Base-by-base conservation (phyloP, 2,329 filamentous ascomycete genomes). In the Dactylellina haptotyla region DNA sequence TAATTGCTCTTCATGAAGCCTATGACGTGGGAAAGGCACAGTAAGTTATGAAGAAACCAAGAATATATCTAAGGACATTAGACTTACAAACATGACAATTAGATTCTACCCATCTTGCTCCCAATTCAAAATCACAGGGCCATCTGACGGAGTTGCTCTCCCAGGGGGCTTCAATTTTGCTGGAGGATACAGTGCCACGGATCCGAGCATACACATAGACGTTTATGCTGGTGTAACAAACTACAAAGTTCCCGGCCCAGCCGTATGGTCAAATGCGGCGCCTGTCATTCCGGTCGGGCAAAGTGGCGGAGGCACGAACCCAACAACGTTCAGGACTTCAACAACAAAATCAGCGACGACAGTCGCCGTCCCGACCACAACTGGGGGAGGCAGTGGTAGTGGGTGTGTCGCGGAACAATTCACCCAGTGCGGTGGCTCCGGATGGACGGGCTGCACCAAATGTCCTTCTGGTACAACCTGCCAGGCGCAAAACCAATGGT, bases 161-260 rank as follows among this genome's bases (percentile, higher is more conserved):
- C 80, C 80, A 12, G 79, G 79, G 18, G 80, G 80, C 77, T 84
- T 85, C 61, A 80, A 83, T 78, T 83, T 85, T 78, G 81, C 83
- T 28, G 80, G 80, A 26, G 78, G 79, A 32, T 83, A 83, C 79
- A 79, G 75, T 28, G 78, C 80, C 64, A 78, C 75, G 23, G 81
- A 82, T 70, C 76, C 80, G 6, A 81, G 82, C 69, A 78, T 83
- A 56, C 76, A 81, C 2, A 83, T 83, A 78, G 65, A 75, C 50
- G 25, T 76, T 18, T 78, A 76, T 46, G 39, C 53, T 37, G 48
- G 54, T 10, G 45, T 51, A 10, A 75, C 56, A 8, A 23, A 59
- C 28, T 76, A 77, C 45, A 28, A 39, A 1, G 75, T 75, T 26
- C 76, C 75, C 2, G 75, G 76, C 16, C 76, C 75, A 23, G 69